These are phyloP conservation scores for Rhizoclosmatium hyalinum DNA, from an alignment of 371 early-diverging fungal genomes.

Conservation along the genomic window DNA sequence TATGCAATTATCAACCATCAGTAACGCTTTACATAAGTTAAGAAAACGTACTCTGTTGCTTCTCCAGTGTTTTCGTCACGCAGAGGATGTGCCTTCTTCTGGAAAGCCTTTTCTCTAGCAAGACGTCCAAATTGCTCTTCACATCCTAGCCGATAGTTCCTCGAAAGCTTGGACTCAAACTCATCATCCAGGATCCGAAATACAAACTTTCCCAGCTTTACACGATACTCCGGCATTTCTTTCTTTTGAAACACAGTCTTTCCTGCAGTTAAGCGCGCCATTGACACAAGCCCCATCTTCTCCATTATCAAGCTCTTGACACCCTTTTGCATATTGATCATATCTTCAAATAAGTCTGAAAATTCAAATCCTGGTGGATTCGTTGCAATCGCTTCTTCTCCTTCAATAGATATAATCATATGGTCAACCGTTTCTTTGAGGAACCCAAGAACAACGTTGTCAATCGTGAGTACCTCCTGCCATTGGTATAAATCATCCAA, in stretches of 20 bases:
- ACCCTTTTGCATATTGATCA: constrained; percentile 49
- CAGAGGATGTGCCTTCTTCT: constrained; percentile 58
- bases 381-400: constrained; percentile 10
- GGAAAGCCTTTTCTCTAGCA: constrained; percentile 65
- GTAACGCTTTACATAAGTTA: neutral
- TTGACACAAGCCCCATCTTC: constrained; percentile 33
- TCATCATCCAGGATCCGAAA: constrained; percentile 57
- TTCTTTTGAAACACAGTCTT: constrained; percentile 54
- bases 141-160: constrained; percentile 59
- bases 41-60: neutral
- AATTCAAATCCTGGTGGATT: constrained; percentile 49
- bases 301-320: constrained; percentile 40
- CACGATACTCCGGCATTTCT: constrained; percentile 42
- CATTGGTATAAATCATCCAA: neutral
- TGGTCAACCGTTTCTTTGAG: constrained; percentile 4
- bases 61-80: constrained; percentile 19
- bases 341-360: constrained; percentile 48
- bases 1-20: neutral
- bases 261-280: constrained; percentile 24
- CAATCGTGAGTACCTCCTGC: constrained; percentile 12
- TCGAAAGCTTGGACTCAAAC: constrained; percentile 61
- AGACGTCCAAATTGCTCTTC: constrained; percentile 59
- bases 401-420: constrained; percentile 1
- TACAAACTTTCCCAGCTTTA: constrained; percentile 21
- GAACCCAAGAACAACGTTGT: neutral